Percentiles rank a stretch among this genome's conserved stretches.
Evolutionary conservation across 2,329 filamentous ascomycete species (phyloP).

Genomic region (Colletotrichum simmondsii): DNA sequence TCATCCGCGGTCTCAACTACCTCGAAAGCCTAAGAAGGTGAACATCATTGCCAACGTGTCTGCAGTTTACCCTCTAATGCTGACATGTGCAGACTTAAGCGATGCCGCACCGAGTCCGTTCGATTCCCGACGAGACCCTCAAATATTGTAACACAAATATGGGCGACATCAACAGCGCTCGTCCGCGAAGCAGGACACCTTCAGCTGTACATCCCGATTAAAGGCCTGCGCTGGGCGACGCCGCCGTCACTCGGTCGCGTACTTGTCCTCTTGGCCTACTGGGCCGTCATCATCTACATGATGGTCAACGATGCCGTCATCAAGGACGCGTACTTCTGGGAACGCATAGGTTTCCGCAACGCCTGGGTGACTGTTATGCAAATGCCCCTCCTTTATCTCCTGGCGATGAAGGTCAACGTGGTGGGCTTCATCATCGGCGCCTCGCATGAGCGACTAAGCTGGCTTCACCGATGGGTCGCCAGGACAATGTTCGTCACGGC

Average conservation of each 20-base stretch:
- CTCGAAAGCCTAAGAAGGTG: constrained; percentile 56
- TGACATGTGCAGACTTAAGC: constrained; percentile 54
- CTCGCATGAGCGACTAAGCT: constrained; percentile 77
- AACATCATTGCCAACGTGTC: constrained; percentile 17
- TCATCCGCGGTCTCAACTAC: constrained; percentile 55
- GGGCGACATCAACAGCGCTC: constrained; percentile 70
- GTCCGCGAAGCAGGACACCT: constrained; percentile 67
- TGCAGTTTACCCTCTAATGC: not conserved
- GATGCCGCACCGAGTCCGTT: constrained; percentile 53
- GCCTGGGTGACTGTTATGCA: constrained; percentile 75
- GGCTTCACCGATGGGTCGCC: constrained; percentile 79
- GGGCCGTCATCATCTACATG: constrained; percentile 68
- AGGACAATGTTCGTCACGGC: constrained; percentile 76
- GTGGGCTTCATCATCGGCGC: constrained; percentile 71
- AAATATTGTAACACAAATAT: constrained; percentile 57
- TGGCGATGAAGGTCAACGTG: constrained; percentile 68
- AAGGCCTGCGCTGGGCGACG: constrained; percentile 64
- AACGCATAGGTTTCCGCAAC: constrained; percentile 74
- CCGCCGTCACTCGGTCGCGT: constrained; percentile 69
- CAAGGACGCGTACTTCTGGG: constrained; percentile 67
- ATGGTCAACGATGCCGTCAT: constrained; percentile 61
- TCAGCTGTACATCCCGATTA: constrained; percentile 60
- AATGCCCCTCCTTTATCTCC: constrained; percentile 71
- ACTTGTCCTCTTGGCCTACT: constrained; percentile 65
- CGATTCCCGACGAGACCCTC: constrained; percentile 64